Evolutionary conservation across 108 stramenopile genomes (phyloP).

Genomic region (Nitzschia palea): DNA sequence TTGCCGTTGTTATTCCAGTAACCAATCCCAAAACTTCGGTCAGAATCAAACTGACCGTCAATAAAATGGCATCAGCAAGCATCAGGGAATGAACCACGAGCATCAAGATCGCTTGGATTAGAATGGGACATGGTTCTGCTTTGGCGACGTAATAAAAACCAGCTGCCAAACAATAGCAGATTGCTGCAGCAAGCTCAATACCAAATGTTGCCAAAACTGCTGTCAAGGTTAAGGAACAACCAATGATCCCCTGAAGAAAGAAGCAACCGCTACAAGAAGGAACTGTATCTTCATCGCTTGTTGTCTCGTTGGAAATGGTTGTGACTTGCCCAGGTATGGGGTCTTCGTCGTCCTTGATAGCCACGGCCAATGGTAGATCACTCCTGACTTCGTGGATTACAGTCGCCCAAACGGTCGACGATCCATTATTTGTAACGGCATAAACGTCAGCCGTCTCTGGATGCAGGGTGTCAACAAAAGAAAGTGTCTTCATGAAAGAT

Average conservation of each 20-base stretch:
- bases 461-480: conserved; percentile 12
- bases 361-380: conserved; percentile 9
- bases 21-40: conserved; percentile 5
- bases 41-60: background rate
- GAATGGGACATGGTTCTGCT: background rate
- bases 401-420: background rate
- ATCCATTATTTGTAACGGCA: background rate
- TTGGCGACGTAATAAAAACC: background rate
- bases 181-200: conserved; percentile 5
- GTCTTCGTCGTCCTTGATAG: conserved; percentile 3
- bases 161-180: conserved; percentile 2
- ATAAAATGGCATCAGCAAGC: background rate
- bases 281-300: background rate
- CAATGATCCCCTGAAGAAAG: conserved; percentile 1
- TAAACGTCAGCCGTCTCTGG: conserved; percentile 2
- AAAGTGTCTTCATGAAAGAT: background rate
- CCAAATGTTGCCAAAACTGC: conserved; percentile 5
- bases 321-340: background rate
- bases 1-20: background rate
- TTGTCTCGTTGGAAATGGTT: background rate
- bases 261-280: conserved; percentile 1
- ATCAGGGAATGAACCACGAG: conserved; percentile 4
- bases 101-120: conserved; percentile 1
- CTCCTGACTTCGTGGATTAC: background rate
- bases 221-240: background rate